Evolutionary conservation across 768 basidiomycete genomes (phyloP).

Genomic region (Hygrophoropsis aurantiaca): DNA sequence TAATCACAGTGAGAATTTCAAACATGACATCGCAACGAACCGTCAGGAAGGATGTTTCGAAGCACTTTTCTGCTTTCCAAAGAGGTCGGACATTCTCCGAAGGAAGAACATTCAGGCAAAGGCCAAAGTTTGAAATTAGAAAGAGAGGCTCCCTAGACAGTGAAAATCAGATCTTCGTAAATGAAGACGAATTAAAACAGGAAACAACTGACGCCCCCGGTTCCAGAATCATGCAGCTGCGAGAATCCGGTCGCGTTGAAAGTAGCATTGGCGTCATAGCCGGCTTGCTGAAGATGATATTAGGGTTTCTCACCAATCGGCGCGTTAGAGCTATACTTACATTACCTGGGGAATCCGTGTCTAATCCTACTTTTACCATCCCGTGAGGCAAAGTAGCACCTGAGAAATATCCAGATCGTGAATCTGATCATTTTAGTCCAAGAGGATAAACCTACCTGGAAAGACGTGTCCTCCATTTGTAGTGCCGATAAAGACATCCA

Average conservation of each 20-base stretch:
- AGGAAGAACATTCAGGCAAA: conserved; percentile 47
- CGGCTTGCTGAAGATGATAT: conserved; percentile 30
- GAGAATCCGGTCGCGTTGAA: conserved; percentile 56
- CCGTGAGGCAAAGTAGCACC: conserved; percentile 68
- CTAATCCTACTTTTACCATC: conserved; percentile 69
- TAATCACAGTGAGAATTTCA: background rate
- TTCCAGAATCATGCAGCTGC: conserved; percentile 53
- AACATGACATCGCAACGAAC: conserved; percentile 26
- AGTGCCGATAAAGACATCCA: conserved; percentile 64
- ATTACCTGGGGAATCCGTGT: conserved; percentile 63
- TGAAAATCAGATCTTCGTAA: background rate
- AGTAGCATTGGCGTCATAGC: conserved; percentile 35
- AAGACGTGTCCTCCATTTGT: conserved; percentile 66
- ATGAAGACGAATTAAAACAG: background rate
- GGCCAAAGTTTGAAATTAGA: conserved; percentile 67
- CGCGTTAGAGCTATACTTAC: conserved; percentile 28
- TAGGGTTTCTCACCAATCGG: background rate
- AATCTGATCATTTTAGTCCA: background rate
- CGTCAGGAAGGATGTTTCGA: conserved; percentile 49
- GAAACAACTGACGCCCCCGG: conserved; percentile 48
- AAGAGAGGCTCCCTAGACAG: conserved; percentile 38
- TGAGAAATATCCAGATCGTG: conserved; percentile 13
- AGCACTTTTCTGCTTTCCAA: conserved; percentile 44
- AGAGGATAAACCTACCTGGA: conserved; percentile 42
- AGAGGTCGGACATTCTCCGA: conserved; percentile 52